Evolutionary conservation across 2,329 filamentous ascomycete genomes (phyloP), one percentile per base, ranked within the genome.

Genomic region (Fusarium burgessii): DNA sequence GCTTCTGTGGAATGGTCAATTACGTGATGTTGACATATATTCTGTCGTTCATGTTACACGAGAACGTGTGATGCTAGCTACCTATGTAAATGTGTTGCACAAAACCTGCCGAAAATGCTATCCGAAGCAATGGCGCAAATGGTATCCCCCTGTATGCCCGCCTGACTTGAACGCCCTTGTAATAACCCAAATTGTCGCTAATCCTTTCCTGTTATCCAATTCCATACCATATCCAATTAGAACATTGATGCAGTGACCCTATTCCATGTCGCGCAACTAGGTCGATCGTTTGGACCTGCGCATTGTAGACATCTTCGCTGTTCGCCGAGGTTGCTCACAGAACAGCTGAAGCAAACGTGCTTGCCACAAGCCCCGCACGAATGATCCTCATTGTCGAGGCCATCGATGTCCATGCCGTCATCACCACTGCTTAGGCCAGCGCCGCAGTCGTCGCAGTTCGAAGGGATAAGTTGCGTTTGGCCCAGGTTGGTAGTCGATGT

Each of bases 281-380:
- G 58, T 66, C 68, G 74, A 0, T 68, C 72, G 25, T 77, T 81
- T 46, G 77, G 77, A 12, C 83, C 83, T 1, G 86, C 86, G 72
- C 89, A 90, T 7, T 77, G 78, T 45, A 90, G 70, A 70, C 88
- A 90, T 42, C 83, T 80, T 63, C 86, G 81, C 71, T 87, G 81
- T 66, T 86, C 84, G 6, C 87, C 87, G 1, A 90, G 78, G 66
- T 88, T 88, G 66, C 86, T 88, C 42, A 90, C 83, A 1, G 88
- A 89, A 74, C 89, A 91, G 58, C 86, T 84, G 59, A 85, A 87
- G 78, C 88, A 90, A 17, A 90, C 87, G 14, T 83, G 80, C 75
- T 87, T 89, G 8, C 84, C 82, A 62, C 88, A 91, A 0, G 79
- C 82, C 12, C 80, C 81, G 57, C 88, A 90, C 2, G 79, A 77